These are phyloP conservation scores for Heterobasidion parviporum DNA, from an alignment of 1,284 basidiomycete species.

Conservation along the genomic window DNA sequence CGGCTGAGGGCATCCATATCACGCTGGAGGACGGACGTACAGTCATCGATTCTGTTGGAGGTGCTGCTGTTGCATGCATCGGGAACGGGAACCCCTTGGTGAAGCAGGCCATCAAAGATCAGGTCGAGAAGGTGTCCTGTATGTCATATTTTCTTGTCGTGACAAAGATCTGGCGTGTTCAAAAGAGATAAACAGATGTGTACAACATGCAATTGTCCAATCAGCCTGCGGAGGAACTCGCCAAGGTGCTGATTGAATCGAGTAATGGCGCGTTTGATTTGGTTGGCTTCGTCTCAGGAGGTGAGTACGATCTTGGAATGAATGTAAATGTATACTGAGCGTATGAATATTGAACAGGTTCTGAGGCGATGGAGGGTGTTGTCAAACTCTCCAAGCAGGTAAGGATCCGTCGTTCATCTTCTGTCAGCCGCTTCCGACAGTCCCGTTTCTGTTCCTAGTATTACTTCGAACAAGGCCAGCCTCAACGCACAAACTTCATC, in stretches of 20 bases:
- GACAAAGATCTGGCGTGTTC: neutral
- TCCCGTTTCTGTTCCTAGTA: constrained; percentile 33
- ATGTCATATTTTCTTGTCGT: constrained; percentile 11
- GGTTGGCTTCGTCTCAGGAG: constrained; percentile 65
- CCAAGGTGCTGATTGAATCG: constrained; percentile 47
- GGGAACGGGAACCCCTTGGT: constrained; percentile 71
- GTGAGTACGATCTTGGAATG: constrained; percentile 25
- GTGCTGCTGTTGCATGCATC: constrained; percentile 76
- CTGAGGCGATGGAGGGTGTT: constrained; percentile 79
- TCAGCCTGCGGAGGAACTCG: constrained; percentile 70
- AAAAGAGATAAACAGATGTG: constrained; percentile 43
- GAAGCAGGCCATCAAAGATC: constrained; percentile 64
- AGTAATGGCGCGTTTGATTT: constrained; percentile 69
- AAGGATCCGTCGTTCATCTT: constrained; percentile 4
- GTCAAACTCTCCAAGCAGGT: constrained; percentile 76
- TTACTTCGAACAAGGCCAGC: constrained; percentile 60
- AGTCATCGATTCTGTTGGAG: constrained; percentile 72
- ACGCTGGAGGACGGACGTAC: constrained; percentile 56
- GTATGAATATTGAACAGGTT: constrained; percentile 35
- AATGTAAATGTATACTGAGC: neutral
- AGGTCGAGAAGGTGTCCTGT: constrained; percentile 71
- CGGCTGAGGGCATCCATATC: constrained; percentile 63
- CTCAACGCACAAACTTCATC: constrained; percentile 69
- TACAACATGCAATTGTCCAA: constrained; percentile 78
- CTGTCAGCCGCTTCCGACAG: neutral